Conservation (phyloP, 2,329 filamentous ascomycete species). For the Trichophyton benhamiae region DNA sequence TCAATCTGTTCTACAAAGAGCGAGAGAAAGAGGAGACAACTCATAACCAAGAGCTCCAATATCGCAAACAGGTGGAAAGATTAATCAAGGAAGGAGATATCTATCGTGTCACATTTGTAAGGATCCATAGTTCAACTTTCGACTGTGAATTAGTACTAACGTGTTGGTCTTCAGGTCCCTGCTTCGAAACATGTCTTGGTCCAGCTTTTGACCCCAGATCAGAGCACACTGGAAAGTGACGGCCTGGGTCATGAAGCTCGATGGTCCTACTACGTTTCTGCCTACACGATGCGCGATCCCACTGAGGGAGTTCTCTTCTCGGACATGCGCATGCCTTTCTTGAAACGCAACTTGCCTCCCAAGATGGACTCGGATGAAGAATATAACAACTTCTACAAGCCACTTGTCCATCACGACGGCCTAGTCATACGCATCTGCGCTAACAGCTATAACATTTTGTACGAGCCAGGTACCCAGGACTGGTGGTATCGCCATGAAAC, state of each 20-base stretch:
- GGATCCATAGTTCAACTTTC: conserved; percentile 29
- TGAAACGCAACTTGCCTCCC: conserved; percentile 57
- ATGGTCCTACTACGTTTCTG: conserved; percentile 94
- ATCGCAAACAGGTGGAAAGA: conserved; percentile 84
- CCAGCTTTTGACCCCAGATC: conserved; percentile 77
- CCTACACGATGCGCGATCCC: conserved; percentile 75
- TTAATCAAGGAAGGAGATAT: conserved; percentile 85
- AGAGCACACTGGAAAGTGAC: conserved; percentile 62
- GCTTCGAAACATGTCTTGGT: conserved; percentile 50
- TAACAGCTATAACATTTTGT: conserved; percentile 68
- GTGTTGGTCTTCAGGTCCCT: conserved; percentile 7
- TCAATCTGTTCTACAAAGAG: conserved; percentile 72
- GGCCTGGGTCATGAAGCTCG: conserved; percentile 50
- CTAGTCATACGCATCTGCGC: conserved; percentile 62
- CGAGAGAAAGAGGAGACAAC: conserved; percentile 75
- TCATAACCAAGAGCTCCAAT: conserved; percentile 77
- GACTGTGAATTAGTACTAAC: neutral
- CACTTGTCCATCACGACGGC: conserved; percentile 52
- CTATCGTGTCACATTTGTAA: conserved; percentile 81
- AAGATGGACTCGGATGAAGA: conserved; percentile 51
- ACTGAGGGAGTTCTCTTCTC: conserved; percentile 64
- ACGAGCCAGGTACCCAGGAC: conserved; percentile 57
- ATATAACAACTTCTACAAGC: conserved; percentile 43
- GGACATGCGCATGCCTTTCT: conserved; percentile 54
- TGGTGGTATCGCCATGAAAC: conserved; percentile 47